A percentile compares a stretch with the other conserved stretches of the same genome.
These are phyloP conservation scores for Kodamaea derodonti DNA, from an alignment of 1,139 yeast species.

Conservation along the genomic window DNA sequence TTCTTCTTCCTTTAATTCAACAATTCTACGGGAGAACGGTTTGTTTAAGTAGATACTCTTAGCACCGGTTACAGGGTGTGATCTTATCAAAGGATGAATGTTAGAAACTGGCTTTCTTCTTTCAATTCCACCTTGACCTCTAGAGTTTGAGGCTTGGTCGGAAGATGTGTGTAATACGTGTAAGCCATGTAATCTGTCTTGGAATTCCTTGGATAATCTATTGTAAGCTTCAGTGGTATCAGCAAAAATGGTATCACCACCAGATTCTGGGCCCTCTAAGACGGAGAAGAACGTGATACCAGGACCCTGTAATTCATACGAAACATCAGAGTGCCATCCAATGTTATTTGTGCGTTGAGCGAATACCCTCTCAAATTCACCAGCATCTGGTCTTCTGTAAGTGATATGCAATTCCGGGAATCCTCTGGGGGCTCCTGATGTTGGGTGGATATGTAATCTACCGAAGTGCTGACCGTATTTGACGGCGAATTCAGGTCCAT, in stretches of 20 bases:
- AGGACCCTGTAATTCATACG: slow-evolving; percentile 39
- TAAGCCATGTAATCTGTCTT: slow-evolving; percentile 23
- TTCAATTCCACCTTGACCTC: slow-evolving; percentile 37
- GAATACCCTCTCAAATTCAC: slow-evolving; percentile 23
- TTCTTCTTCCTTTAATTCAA: slow-evolving; percentile 55
- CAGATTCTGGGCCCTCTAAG: slow-evolving; percentile 37
- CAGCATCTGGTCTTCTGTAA: slow-evolving; percentile 25
- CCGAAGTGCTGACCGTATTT: slow-evolving; percentile 34
- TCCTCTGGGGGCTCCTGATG: slow-evolving; percentile 37
- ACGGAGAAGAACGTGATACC: slow-evolving; percentile 36
- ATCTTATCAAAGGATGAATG: slow-evolving; percentile 55
- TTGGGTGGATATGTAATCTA: slow-evolving; percentile 38
- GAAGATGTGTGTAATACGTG: slow-evolving; percentile 25
- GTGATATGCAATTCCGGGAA: slow-evolving; percentile 35
- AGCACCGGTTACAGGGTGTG: slow-evolving; percentile 54
- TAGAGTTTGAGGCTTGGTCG: slow-evolving; percentile 26
- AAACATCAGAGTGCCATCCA: slow-evolving; percentile 42
- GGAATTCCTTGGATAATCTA: slow-evolving; percentile 24
- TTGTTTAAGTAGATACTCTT: slow-evolving; percentile 52
- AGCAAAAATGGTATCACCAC: slow-evolving; percentile 35
- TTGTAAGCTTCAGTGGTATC: slow-evolving; percentile 27
- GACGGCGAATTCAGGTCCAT: slow-evolving; percentile 31
- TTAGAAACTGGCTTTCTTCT: slow-evolving; percentile 41
- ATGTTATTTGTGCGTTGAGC: slow-evolving; percentile 24
- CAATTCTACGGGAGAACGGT: slow-evolving; percentile 52